Conservation (phyloP, 768 basidiomycete genomes). For the Psilocybe cubensis region DNA sequence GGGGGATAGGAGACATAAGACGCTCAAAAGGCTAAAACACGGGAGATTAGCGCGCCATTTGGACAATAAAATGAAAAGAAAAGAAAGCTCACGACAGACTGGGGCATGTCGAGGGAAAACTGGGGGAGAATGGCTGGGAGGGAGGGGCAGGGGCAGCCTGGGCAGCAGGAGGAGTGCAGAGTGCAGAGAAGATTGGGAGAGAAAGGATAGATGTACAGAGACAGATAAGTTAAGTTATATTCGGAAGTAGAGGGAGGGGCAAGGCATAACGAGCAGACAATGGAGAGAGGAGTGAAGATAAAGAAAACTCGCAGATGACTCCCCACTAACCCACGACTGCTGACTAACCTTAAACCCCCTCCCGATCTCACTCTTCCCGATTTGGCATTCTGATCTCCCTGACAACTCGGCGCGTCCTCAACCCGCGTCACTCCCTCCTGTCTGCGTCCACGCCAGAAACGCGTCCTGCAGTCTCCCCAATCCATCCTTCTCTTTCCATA, state of each 20-base stretch:
- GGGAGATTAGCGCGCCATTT: not conserved
- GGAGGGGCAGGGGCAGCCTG: not conserved
- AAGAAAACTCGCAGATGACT: constrained; percentile 3
- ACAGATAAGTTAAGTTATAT: constrained; percentile 17
- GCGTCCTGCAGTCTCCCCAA: constrained; percentile 1
- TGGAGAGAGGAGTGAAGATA: constrained; percentile 30
- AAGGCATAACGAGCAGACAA: constrained; percentile 42
- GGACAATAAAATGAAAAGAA: not conserved
- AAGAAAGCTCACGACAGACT: constrained; percentile 11
- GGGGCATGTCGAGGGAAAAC: constrained; percentile 9
- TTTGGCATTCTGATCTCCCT: constrained; percentile 15
- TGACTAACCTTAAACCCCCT: constrained; percentile 12
- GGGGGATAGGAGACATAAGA: constrained; percentile 31
- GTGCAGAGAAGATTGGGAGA: constrained; percentile 20
- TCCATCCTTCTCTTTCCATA: not conserved
- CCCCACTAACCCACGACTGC: constrained; percentile 9
- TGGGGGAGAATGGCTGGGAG: constrained; percentile 13
- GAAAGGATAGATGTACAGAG: constrained; percentile 15
- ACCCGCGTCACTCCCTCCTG: constrained; percentile 8
- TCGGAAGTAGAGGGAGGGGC: constrained; percentile 10
- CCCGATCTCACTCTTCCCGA: constrained; percentile 12
- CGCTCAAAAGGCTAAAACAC: constrained; percentile 22
- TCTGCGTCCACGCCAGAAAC: constrained; percentile 4
- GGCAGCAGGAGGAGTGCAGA: constrained; percentile 16
- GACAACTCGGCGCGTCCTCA: constrained; percentile 18